These are phyloP conservation scores for Cardamine resedifolia DNA, from an alignment of 345 rosid species.

Conservation along the genomic window DNA sequence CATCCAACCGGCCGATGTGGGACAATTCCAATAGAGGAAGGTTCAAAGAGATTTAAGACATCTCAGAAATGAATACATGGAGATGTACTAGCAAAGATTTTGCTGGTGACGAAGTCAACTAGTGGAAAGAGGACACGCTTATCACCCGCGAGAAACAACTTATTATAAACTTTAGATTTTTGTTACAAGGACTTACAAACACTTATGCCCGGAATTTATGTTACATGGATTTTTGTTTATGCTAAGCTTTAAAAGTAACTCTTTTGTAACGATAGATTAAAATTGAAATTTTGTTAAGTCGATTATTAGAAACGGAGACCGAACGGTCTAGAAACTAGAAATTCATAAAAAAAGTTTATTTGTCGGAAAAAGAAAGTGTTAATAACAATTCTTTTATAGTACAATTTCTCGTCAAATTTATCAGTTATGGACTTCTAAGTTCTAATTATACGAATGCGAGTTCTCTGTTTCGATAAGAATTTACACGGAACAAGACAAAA, in stretches of 20 bases:
- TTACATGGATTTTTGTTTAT: background rate
- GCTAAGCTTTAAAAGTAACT: background rate
- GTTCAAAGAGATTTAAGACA: too few species aligned
- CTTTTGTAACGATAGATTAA: background rate
- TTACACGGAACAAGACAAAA: constrained; percentile 20
- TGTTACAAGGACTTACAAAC: too few species aligned
- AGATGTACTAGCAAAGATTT: too few species aligned
- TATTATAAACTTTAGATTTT: too few species aligned
- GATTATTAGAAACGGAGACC: background rate
- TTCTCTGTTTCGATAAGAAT: background rate
- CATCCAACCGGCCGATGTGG: too few species aligned
- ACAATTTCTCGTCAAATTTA: background rate
- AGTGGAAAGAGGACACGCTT: too few species aligned
- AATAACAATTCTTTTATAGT: background rate
- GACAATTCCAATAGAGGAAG: too few species aligned
- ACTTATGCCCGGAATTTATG: background rate
- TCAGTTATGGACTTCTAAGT: background rate
- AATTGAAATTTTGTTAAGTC: background rate
- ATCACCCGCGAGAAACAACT: too few species aligned
- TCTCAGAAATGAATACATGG: too few species aligned
- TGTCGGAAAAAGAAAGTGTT: background rate
- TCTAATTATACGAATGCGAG: background rate
- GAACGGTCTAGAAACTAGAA: background rate
- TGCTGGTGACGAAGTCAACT: too few species aligned
- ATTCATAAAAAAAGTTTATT: background rate